Base-by-base conservation (phyloP, 2,329 filamentous ascomycete species). In the Penicillium sp. region DNA sequence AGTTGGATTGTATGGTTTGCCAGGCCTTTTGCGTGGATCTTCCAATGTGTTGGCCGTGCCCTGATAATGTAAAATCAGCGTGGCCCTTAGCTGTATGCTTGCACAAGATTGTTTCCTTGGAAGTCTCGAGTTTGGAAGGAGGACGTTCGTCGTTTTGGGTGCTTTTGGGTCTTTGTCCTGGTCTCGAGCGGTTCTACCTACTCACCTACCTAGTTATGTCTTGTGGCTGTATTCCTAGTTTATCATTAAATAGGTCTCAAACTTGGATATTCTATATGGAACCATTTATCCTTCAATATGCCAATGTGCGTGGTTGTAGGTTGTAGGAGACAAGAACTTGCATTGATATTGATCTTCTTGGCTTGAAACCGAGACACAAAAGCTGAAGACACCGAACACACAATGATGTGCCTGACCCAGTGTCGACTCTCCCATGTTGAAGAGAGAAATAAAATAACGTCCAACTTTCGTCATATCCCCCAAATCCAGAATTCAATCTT, bases 1-100 rank as follows among this genome's bases (percentile, higher is more conserved):
- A 69, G 66, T 21, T 76, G 73, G 74, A 60, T 76, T 29, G 50
- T 72, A 13, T 76, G 74, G 74, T 64, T 75, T 51, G 62, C 65
- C 2, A 68, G 58, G 40, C 73, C 73, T 2, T 69, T 75, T 62
- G 67, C 66, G 0, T 73, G 70, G 68, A 51, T 67, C 8, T 62
- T 74, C 47, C 63, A 68, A 15, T 58, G 61, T 34, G 44, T 73
- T 34, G 68, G 67, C 15, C 66, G 64, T 52, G 65, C 64, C 36
- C 43, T 73, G 23, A 58, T 69, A 27, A 54, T 58, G 50, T 72
- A 64, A 66, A 45, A 36, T 38, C 23, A 46, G 44, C 25, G 5
- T 8, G 6, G 3, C 7, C 10, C 29, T 50, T 36, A 23, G 46
- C 29, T 50, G n/a, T 11, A 38, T 34, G 19, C 15, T 46, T 47